Conservation (phyloP, 495 filamentous ascomycete genomes). For the Darksidea phi region DNA sequence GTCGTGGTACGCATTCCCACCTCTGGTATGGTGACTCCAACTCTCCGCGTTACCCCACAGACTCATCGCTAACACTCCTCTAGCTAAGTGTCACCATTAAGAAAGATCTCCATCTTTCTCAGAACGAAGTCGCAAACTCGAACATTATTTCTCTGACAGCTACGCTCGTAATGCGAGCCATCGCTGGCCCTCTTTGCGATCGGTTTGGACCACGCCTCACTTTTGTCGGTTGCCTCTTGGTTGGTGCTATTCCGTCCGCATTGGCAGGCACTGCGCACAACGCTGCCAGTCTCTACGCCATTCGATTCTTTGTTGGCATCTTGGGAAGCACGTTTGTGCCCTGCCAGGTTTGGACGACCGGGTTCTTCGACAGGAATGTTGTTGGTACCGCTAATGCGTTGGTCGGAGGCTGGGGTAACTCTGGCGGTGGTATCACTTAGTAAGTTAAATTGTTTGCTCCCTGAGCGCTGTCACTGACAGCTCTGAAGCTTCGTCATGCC, state of each 20-base stretch:
- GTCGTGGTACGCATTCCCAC: slow-evolving; percentile 45
- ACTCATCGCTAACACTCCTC: slow-evolving; percentile 2
- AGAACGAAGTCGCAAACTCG: slow-evolving; percentile 76
- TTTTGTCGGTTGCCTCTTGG: slow-evolving; percentile 70
- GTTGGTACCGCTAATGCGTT: slow-evolving; percentile 89
- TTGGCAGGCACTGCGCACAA: slow-evolving; percentile 74
- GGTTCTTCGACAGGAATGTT: slow-evolving; percentile 93
- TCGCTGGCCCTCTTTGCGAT: slow-evolving; percentile 83
- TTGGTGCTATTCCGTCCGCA: slow-evolving; percentile 77
- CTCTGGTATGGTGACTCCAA: slow-evolving; percentile 33
- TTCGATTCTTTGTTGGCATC: slow-evolving; percentile 92
- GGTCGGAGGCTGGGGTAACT: slow-evolving; percentile 83
- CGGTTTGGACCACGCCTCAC: slow-evolving; percentile 77
- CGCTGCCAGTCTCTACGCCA: slow-evolving; percentile 67
- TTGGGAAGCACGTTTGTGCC: slow-evolving; percentile 88
- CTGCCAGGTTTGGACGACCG: slow-evolving; percentile 94
- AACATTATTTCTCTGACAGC: slow-evolving; percentile 85
- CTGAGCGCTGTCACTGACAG: background rate
- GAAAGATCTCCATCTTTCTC: slow-evolving; percentile 70
- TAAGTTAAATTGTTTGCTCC: slow-evolving; percentile 5
- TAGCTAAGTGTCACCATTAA: slow-evolving; percentile 42
- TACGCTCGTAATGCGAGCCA: slow-evolving; percentile 77
- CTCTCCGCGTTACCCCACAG: background rate
- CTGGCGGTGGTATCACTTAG: slow-evolving; percentile 82
- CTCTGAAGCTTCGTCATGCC: slow-evolving; percentile 77